These are phyloP conservation scores for Plectosphaerella plurivora DNA, from an alignment of 2,329 filamentous ascomycete species.

Conservation along the genomic window DNA sequence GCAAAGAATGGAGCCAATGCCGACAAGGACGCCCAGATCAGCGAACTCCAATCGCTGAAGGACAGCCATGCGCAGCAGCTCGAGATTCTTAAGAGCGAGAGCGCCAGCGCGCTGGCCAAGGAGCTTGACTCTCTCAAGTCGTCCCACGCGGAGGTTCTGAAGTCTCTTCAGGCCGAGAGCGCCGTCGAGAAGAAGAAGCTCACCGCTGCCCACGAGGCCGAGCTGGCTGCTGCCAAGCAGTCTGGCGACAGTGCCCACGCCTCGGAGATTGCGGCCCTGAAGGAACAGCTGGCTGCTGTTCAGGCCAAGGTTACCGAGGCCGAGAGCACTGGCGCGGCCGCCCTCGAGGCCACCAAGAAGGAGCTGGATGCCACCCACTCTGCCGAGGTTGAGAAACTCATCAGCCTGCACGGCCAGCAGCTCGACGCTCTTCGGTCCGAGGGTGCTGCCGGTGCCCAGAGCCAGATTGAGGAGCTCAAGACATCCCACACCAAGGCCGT, in stretches of 20 bases:
- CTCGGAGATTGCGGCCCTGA: conserved; percentile 29
- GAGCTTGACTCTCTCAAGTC: conserved; percentile 38
- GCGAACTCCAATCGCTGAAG: conserved; percentile 50
- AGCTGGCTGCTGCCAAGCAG: conserved; percentile 24
- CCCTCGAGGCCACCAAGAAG: conserved; percentile 38
- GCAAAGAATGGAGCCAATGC: conserved; percentile 48
- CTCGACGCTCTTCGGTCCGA: conserved; percentile 35
- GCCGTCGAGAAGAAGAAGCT: conserved; percentile 31
- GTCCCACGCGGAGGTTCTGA: conserved; percentile 37
- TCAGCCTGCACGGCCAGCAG: conserved; percentile 35
- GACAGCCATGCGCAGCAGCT: conserved; percentile 48
- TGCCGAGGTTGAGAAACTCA: conserved; percentile 42
- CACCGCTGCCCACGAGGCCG: conserved; percentile 22
- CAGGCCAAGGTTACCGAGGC: conserved; percentile 26
- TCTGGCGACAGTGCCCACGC: conserved; percentile 26
- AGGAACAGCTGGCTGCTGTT: conserved; percentile 25
- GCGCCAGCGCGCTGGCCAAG: conserved; percentile 30
- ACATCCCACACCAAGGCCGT: conserved; percentile 30
- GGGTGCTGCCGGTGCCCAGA: conserved; percentile 26
- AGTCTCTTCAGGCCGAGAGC: conserved; percentile 35
- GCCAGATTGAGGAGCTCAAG: conserved; percentile 39
- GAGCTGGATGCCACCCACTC: conserved; percentile 41
- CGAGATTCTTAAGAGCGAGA: conserved; percentile 36
- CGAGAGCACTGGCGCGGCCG: conserved; percentile 35
- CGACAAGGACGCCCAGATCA: conserved; percentile 41